Percentiles rank a stretch among this genome's conserved stretches.
Evolutionary conservation across 2,329 filamentous ascomycete species (phyloP).

Genomic region (Trichoderma atrobrunneum): DNA sequence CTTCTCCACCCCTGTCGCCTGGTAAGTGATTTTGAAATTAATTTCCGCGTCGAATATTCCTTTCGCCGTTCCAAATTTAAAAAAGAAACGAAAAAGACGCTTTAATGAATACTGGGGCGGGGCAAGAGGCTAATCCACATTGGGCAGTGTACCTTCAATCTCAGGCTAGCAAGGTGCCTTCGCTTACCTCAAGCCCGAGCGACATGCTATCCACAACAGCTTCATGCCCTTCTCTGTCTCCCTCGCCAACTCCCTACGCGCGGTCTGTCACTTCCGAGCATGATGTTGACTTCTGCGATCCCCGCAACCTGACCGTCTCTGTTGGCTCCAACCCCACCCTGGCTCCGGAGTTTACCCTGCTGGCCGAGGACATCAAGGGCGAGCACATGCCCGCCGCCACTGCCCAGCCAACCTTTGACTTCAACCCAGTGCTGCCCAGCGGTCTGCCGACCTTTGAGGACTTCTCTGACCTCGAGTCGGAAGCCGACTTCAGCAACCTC

Average conservation of each 20-base stretch:
- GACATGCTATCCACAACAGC: conserved; percentile 72
- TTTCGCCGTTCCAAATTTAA: not conserved
- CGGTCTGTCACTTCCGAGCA: conserved; percentile 65
- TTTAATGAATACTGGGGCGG: conserved; percentile 23
- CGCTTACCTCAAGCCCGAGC: conserved; percentile 61
- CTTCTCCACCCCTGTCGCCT: conserved; percentile 86
- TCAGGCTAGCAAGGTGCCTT: conserved; percentile 49
- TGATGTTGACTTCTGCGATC: conserved; percentile 86
- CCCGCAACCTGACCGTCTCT: conserved; percentile 78
- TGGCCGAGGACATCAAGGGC: conserved; percentile 59
- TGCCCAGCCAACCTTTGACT: conserved; percentile 49
- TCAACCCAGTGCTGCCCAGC: conserved; percentile 49
- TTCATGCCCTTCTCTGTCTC: conserved; percentile 80
- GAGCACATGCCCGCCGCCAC: conserved; percentile 50
- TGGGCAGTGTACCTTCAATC: conserved; percentile 49
- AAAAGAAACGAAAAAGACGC: not conserved
- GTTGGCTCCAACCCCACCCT: conserved; percentile 47
- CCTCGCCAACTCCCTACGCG: conserved; percentile 78
- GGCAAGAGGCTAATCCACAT: conserved; percentile 36
- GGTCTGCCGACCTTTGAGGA: conserved; percentile 76
- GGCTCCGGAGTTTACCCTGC: conserved; percentile 62
- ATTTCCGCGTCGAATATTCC: conserved; percentile 12
- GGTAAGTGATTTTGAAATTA: conserved; percentile 56
- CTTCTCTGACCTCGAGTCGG: conserved; percentile 84
- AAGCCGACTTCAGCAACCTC: conserved; percentile 76